Evolutionary conservation across 441 rosid genomes (phyloP), one percentile per base, ranked within the genome.

Genomic region (Populus tomentosa): DNA sequence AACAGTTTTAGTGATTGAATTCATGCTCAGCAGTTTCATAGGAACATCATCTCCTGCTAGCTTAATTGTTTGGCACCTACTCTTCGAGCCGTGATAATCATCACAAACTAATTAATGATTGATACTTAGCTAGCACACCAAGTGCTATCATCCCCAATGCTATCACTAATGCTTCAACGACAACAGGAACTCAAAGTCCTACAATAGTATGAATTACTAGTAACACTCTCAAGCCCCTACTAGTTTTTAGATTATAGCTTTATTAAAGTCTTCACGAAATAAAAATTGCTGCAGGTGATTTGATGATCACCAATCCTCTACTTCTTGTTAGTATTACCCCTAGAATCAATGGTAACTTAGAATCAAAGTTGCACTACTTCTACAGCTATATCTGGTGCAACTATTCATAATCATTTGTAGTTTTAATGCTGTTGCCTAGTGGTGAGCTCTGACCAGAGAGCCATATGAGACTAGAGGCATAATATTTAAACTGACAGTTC

Each of bases 121-220:
- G 21, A 46, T 75, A 21, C 10, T 28, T 65, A 50, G 75, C 26
- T 26, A 65, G 7, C 32, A 46, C 13, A 9, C 28, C 28, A 53
- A 75, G 59, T 75, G 23, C 64, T 23, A 13, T 21, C 53, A 64
- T 38, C 9, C 69, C 5, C 66, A 80, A 10, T 61, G 69, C 74
- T 6, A 23, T 28, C 38, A 32, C 62, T 32, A 67, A 5, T 5
- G 67, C 63, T 68, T 18, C 36, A 1, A 66, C 71, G 75, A 36
- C 66, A 7, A 72, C n/a, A 46, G 62, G 26, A 59, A 65, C 63
- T 35, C 18, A 70, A 64, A 63, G 42, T 46, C 72, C 20, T 35
- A 50, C 10, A n/a, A 26, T 24, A 28, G 23, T 40, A 18, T 26
- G 61, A 61, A 36, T 46, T 66, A 3, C 53, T 4, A 14, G 20